Base-by-base conservation (phyloP, 176 grass and related monocot species). In the Lolium rigidum region DNA sequence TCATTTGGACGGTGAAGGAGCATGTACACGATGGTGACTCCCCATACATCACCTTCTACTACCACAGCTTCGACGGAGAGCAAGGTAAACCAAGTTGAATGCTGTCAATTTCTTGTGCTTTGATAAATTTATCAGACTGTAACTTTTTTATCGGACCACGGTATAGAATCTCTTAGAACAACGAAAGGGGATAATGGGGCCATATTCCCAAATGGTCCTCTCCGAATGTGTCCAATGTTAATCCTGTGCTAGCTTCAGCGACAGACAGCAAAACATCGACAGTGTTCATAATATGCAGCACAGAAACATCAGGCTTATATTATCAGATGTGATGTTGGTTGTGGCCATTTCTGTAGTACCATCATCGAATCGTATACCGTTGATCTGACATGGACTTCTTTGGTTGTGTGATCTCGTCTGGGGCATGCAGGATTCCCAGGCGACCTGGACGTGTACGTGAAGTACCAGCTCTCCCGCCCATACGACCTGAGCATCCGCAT, bases 371-470 rank as follows among this genome's bases (percentile, higher is more conserved):
- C 25, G 8, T 69, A 20, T 31, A 75, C 8, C 10, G 3, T 51
- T 54, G 15, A 10, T 15, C 15, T 31, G 48, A 76, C 8, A 17
- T 31, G 48, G 21, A 18, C 14, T 52, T 51, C 47, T 10, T 50
- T 15, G 5, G 11, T 54, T 54, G 4, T 54, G 3, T 21, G 22
- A 25, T 16, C 12, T 2, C 25, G 49, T 76, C 55, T 11, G 25
- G 0, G 14, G 3, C 14, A 35, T 65, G 79, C 86, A 97, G 92
- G 94, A 14, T 94, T 97, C 79, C 92, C 92, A 6, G 94, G 94
- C 6, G 92, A 84, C 61, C 83, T 97, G 4, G 88, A 97, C 72
- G 92, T 94, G 26, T 90, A 90, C 84, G 94, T 97, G 14, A 97
- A 90, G 7, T 97, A 97, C 86, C 65, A 86, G 85, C 86, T 97